Percentiles rank a stretch among this genome's conserved stretches.
Conservation (phyloP, 495 filamentous ascomycete species). For the Letharia columbiana region DNA sequence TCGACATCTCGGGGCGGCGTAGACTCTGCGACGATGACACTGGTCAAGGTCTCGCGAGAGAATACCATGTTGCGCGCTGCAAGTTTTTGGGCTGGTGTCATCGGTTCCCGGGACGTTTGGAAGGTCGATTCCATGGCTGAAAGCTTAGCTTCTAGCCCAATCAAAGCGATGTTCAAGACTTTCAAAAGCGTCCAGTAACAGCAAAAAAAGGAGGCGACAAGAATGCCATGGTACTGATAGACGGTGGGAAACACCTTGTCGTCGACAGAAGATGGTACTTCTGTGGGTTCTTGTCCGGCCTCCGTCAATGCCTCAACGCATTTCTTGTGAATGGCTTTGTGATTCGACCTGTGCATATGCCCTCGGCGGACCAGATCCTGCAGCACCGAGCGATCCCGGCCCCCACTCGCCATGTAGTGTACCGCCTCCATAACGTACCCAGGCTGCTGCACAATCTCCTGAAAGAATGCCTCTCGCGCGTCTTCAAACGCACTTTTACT, state of each 20-base stretch:
- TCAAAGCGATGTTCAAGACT: constrained; percentile 13
- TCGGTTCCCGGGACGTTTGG: background rate
- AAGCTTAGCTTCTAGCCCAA: constrained; percentile 18
- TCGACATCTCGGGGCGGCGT: background rate
- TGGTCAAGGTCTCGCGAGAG: background rate
- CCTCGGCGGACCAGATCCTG: constrained; percentile 3
- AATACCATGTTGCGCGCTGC: background rate
- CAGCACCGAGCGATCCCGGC: background rate
- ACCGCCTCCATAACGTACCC: background rate
- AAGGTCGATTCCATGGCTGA: background rate
- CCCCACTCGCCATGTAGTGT: background rate
- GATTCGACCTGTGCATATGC: constrained; percentile 10
- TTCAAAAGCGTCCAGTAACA: constrained; percentile 9
- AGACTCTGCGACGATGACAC: background rate
- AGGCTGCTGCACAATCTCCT: constrained; percentile 10
- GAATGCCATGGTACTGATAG: constrained; percentile 8
- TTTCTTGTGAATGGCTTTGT: constrained; percentile 3
- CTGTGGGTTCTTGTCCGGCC: background rate
- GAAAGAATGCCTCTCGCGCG: constrained; percentile 15
- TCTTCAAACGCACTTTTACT: background rate
- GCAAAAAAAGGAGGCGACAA: constrained; percentile 7
- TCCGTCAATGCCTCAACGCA: constrained; percentile 1
- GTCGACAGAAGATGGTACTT: constrained; percentile 1
- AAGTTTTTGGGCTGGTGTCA: background rate
- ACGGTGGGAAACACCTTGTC: constrained; percentile 12